phyloP scores from a whole-genome alignment of 176 grass and related monocot species.

The Tuctoria greenei region DNA sequence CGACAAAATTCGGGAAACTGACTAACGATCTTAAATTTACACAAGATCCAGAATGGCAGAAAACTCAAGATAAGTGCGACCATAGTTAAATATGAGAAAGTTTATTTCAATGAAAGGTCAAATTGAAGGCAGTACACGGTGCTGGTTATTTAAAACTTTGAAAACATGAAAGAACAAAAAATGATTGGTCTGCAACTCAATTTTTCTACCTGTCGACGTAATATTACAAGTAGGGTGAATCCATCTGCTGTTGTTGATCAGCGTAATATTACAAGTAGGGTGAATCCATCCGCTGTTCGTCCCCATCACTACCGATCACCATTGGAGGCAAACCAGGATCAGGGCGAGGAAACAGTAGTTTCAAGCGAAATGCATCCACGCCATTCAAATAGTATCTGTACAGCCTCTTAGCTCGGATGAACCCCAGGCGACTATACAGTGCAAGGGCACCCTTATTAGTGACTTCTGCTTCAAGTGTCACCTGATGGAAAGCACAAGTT shows the following conservation, averaged over 20 bases:
- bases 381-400: constrained; percentile 95
- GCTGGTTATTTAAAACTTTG: neutral
- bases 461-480: constrained; percentile 91
- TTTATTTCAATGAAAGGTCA: neutral
- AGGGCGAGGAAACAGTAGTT: constrained; percentile 69
- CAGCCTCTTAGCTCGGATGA: constrained; percentile 91
- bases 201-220: neutral
- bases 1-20: neutral
- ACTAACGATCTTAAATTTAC: neutral
- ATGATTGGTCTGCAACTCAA: neutral
- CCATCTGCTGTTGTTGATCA: constrained; percentile 42
- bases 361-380: constrained; percentile 90
- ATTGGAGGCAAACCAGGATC: constrained; percentile 38
- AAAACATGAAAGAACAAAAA: constrained; percentile 9
- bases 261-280: constrained; percentile 47
- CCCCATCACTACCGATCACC: constrained; percentile 14
- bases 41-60: neutral
- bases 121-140: neutral
- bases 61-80: neutral
- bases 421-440: constrained; percentile 82
- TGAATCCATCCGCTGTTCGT: constrained; percentile 50
- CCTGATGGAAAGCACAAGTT: constrained; percentile 45
- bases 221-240: constrained; percentile 56
- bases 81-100: neutral
- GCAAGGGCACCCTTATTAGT: constrained; percentile 93